phyloP scores from a whole-genome alignment of 139 green algal species.

The Chlorella sp. region DNA sequence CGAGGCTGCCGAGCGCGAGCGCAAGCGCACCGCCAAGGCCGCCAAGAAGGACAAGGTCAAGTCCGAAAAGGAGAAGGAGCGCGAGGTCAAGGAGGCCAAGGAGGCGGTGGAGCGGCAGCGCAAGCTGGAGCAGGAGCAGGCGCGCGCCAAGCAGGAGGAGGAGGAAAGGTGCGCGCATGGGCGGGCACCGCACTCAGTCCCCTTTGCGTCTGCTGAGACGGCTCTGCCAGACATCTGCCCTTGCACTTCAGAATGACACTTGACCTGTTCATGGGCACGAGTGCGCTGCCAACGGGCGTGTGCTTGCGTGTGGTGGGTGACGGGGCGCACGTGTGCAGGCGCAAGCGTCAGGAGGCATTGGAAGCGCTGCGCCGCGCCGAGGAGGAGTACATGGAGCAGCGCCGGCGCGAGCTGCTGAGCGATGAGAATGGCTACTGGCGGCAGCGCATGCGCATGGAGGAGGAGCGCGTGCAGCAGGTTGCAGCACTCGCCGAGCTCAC shows the following conservation, averaged over 20 bases:
- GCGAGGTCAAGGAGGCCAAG: conserved; percentile 33
- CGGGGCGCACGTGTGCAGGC: conserved; percentile 21
- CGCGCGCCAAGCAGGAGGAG: conserved; percentile 14
- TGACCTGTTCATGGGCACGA: too few relatives aligned
- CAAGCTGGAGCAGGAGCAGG: conserved; percentile 25
- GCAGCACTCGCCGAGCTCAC: too few relatives aligned
- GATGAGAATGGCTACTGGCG: conserved; percentile 76
- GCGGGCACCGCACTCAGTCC: too few relatives aligned
- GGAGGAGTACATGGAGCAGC: conserved; percentile 59
- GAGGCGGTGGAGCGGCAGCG: conserved; percentile 23
- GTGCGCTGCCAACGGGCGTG: too few relatives aligned
- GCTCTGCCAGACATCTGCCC: too few relatives aligned
- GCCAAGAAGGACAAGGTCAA: conserved; percentile 55
- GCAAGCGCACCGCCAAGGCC: conserved; percentile 34
- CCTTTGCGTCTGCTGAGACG: too few relatives aligned
- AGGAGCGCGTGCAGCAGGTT: conserved; percentile 1
- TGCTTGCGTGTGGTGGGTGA: too few relatives aligned
- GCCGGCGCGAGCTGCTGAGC: conserved; percentile 62
- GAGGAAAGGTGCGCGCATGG: conserved; percentile 20
- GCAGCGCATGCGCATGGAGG: conserved; percentile 54
- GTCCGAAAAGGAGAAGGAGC: conserved; percentile 50
- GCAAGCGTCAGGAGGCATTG: conserved; percentile 32
- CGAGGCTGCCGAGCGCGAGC: conserved; percentile 38
- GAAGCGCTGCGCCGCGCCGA: conserved; percentile 40
- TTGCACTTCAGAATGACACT: too few relatives aligned